phyloP scores from a whole-genome alignment of 345 rosid species.

The Rubroshorea leprosula region DNA sequence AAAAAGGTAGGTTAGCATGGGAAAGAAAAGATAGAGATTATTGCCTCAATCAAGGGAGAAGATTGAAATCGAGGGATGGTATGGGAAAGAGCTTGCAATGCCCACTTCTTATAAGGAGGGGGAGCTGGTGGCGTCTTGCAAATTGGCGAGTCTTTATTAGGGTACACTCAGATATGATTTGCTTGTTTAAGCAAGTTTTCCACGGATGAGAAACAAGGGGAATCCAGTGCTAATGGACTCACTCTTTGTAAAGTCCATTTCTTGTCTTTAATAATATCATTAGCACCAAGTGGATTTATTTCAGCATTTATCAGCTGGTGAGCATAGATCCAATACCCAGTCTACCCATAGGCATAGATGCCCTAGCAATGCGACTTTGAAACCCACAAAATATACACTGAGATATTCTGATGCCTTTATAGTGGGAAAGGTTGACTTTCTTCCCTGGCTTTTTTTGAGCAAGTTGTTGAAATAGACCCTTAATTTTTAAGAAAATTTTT shows the following conservation, averaged over 20 bases:
- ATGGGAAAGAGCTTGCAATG: constrained; percentile 27
- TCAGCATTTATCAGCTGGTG: constrained; percentile 28
- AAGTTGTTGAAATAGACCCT: constrained; percentile 32
- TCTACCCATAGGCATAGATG: constrained; percentile 22
- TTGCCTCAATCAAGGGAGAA: constrained; percentile 27
- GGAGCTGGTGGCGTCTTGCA: constrained; percentile 24
- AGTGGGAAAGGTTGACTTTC: constrained; percentile 15
- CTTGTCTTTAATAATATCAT: constrained; percentile 25
- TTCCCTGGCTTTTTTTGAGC: constrained; percentile 17
- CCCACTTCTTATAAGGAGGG: constrained; percentile 37
- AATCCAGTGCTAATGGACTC: constrained; percentile 22
- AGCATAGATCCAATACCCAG: constrained; percentile 36
- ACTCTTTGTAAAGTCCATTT: constrained; percentile 22
- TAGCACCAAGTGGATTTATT: constrained; percentile 21
- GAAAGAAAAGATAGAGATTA: constrained; percentile 1
- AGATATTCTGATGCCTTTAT: constrained; percentile 18
- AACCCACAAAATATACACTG: constrained; percentile 20
- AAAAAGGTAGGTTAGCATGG: too few relatives aligned
- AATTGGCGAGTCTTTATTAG: constrained; percentile 35
- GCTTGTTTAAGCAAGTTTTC: constrained; percentile 27
- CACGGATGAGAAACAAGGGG: constrained; percentile 12
- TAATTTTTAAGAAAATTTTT: constrained; percentile 12
- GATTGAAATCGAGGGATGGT: constrained; percentile 37
- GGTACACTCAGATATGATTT: constrained; percentile 26
- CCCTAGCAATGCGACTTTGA: constrained; percentile 16